Conservation (phyloP, 352 stramenopile species). For the Elongisporangium undulatum region DNA sequence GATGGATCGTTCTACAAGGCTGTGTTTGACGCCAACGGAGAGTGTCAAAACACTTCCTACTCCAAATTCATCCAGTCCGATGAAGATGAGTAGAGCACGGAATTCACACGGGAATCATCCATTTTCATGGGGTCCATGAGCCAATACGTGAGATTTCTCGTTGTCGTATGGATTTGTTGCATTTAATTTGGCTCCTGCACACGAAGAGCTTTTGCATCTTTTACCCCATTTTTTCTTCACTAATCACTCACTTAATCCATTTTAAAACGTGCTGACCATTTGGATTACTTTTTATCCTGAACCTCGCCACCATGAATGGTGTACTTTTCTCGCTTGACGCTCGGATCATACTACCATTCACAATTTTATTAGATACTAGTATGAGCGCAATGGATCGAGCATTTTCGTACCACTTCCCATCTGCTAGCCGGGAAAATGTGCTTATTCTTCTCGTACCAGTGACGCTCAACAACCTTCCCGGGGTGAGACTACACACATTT, state of each 20-base stretch:
- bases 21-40: constrained; percentile 81
- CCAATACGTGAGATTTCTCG: constrained; percentile 2
- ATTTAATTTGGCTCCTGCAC: constrained; percentile 10
- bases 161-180: constrained; percentile 14
- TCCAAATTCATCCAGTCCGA: constrained; percentile 89
- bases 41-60: constrained; percentile 88
- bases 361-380: constrained; percentile 4
- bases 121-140: neutral
- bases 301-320: constrained; percentile 74
- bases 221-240: constrained; percentile 12
- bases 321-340: constrained; percentile 75
- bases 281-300: constrained; percentile 25
- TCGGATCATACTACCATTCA: constrained; percentile 61
- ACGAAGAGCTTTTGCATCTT: constrained; percentile 19
- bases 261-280: constrained; percentile 1
- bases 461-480: constrained; percentile 96
- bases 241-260: neutral
- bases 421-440: constrained; percentile 98
- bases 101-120: neutral
- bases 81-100: constrained; percentile 70
- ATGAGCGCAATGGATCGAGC: neutral
- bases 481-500: constrained; percentile 81
- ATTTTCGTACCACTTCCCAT: constrained; percentile 91
- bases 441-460: constrained; percentile 99
- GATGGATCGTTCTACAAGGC: constrained; percentile 89